These are phyloP conservation scores for Laguncularia racemosa DNA, from an alignment of 345 rosid species.

Conservation along the genomic window DNA sequence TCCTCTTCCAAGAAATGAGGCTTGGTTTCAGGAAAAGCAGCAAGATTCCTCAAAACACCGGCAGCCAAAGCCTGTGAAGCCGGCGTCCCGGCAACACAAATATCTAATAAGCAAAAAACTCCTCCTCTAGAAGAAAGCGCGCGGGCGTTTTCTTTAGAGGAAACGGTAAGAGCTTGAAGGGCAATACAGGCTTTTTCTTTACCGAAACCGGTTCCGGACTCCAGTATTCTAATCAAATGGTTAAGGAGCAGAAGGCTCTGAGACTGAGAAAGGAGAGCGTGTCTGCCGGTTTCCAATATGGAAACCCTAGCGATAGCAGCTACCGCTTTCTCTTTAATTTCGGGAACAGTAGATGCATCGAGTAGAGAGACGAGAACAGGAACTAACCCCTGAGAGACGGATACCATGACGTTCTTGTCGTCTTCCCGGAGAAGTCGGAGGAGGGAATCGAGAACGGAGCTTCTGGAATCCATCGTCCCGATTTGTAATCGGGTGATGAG, in stretches of 20 bases:
- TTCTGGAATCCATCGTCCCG: constrained; percentile 63
- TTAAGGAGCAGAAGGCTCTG: constrained; percentile 73
- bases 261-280: constrained; percentile 66
- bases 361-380: constrained; percentile 65
- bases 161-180: constrained; percentile 54
- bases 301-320: constrained; percentile 68
- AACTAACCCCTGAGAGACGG: constrained; percentile 83
- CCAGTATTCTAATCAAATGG: constrained; percentile 68
- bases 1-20: constrained; percentile 74
- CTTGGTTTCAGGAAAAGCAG: constrained; percentile 43
- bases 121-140: constrained; percentile 86
- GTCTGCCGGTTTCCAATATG: constrained; percentile 69
- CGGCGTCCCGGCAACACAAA: constrained; percentile 78
- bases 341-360: constrained; percentile 42
- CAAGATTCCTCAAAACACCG: constrained; percentile 70
- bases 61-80: constrained; percentile 82
- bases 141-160: constrained; percentile 68
- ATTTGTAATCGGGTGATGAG: constrained; percentile 75
- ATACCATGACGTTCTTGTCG: constrained; percentile 86
- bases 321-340: constrained; percentile 67
- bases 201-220: constrained; percentile 82
- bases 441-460: constrained; percentile 64
- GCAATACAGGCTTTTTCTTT: constrained; percentile 85
- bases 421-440: constrained; percentile 44
- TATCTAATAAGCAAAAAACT: constrained; percentile 67